phyloP scores from a whole-genome alignment of 129 eudicot species.

The Calendula officinalis region DNA sequence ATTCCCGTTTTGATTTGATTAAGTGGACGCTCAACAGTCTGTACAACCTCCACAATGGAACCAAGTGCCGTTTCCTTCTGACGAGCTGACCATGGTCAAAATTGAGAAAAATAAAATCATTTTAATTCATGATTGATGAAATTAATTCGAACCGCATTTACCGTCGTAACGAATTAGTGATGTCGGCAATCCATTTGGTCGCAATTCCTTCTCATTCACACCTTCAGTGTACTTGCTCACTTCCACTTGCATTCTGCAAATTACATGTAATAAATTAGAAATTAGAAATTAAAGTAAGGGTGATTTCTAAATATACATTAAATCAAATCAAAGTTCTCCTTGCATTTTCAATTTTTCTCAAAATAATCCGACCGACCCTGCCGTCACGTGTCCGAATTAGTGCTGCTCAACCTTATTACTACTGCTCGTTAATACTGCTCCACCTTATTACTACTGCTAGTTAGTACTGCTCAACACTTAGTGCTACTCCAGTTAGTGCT shows the following conservation, averaged over 20 bases:
- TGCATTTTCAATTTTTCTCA: no score
- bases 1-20: slow-evolving; percentile 42
- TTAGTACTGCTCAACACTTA: no score
- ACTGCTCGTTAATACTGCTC: no score
- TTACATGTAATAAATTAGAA: background rate
- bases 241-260: slow-evolving; percentile 96
- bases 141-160: slow-evolving; percentile 5
- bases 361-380: no score
- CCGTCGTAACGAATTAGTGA: slow-evolving; percentile 97
- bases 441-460: no score
- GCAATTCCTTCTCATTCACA: slow-evolving; percentile 60
- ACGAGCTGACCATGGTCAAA: slow-evolving; percentile 63
- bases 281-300: no score
- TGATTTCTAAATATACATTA: no score
- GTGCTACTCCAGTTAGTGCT: no score
- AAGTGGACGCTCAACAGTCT: slow-evolving; percentile 80
- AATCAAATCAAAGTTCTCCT: no score
- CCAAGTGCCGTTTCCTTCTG: slow-evolving; percentile 93
- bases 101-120: background rate
- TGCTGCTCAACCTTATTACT: no score
- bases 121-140: background rate
- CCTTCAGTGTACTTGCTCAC: slow-evolving; percentile 99
- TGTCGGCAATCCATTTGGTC: slow-evolving; percentile 95
- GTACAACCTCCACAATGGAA: slow-evolving; percentile 88
- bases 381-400: no score